phyloP scores from a whole-genome alignment of 352 stramenopile genomes.

The Globisporangium nodosum region DNA sequence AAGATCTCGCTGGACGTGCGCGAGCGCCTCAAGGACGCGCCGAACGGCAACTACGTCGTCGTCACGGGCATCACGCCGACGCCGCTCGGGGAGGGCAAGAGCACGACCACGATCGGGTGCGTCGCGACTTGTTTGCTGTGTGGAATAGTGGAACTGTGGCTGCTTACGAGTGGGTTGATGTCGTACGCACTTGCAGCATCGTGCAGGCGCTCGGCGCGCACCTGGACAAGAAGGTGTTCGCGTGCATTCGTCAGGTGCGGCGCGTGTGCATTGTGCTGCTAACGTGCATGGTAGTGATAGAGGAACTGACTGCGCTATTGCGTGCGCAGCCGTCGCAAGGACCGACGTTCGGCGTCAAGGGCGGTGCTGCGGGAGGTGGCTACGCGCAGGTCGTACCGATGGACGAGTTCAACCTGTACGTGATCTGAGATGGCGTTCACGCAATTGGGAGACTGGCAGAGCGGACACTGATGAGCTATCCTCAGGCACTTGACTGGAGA shows the following conservation, averaged over 20 bases:
- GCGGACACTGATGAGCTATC: neutral
- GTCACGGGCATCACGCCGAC: conserved; percentile 97
- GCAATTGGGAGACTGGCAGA: neutral
- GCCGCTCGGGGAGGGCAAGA: conserved; percentile 97
- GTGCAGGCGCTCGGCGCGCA: conserved; percentile 93
- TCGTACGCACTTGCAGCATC: conserved; percentile 42
- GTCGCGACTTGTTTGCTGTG: conserved; percentile 36
- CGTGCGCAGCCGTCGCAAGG: conserved; percentile 89
- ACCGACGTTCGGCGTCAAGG: conserved; percentile 99
- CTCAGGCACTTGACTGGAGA: conserved; percentile 95
- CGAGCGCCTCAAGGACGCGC: conserved; percentile 78
- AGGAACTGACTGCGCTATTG: neutral
- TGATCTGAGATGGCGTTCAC: neutral
- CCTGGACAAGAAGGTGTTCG: conserved; percentile 92
- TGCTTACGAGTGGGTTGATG: neutral
- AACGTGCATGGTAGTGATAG: no score
- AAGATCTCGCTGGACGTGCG: conserved; percentile 91
- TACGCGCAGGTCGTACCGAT: conserved; percentile 94
- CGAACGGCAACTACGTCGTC: conserved; percentile 97
- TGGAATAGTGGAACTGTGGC: conserved; percentile 18
- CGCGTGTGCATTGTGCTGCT: neutral
- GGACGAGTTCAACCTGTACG: conserved; percentile 98
- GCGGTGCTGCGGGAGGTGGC: conserved; percentile 71
- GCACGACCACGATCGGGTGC: conserved; percentile 97
- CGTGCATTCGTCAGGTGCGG: conserved; percentile 94